Evolutionary conservation across 2,329 filamentous ascomycete genomes (phyloP).

Genomic region (Alternaria sp.): DNA sequence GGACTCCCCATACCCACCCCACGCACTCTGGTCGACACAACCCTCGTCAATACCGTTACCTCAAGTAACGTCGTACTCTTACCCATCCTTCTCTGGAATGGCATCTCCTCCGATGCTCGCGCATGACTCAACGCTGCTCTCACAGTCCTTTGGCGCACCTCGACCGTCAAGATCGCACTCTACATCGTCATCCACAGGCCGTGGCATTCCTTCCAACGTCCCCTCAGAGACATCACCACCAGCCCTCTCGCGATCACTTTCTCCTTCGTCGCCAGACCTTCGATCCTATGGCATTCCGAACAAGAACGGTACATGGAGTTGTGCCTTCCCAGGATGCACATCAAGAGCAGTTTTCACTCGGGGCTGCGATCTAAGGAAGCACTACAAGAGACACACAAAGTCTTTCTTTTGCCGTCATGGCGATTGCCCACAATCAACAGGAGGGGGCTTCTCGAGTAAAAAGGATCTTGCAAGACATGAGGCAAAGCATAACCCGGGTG

Average conservation of each 20-base stretch:
- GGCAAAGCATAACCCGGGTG: conserved; percentile 69
- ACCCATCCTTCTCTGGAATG: conserved; percentile 44
- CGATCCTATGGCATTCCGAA: conserved; percentile 55
- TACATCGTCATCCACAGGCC: conserved; percentile 41
- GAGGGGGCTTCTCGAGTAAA: conserved; percentile 69
- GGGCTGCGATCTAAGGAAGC: conserved; percentile 69
- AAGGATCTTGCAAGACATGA: conserved; percentile 70
- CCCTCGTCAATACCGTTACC: conserved; percentile 38
- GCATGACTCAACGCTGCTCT: conserved; percentile 36
- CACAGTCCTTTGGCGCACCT: conserved; percentile 30
- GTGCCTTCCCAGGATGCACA: conserved; percentile 67
- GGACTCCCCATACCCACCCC: conserved; percentile 46
- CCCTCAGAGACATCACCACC: conserved; percentile 44
- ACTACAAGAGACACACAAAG: conserved; percentile 70
- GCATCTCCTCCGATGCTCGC: conserved; percentile 33
- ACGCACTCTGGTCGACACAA: conserved; percentile 44
- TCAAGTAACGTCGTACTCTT: conserved; percentile 47
- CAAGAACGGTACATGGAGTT: conserved; percentile 64
- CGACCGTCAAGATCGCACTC: conserved; percentile 48
- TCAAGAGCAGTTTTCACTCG: conserved; percentile 66
- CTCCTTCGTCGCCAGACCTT: conserved; percentile 52
- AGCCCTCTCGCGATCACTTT: conserved; percentile 49
- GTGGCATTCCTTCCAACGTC: conserved; percentile 38
- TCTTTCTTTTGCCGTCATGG: conserved; percentile 68
- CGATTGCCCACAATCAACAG: conserved; percentile 65